These are phyloP conservation scores for Vanrija sp. DNA, from an alignment of 1,284 basidiomycete species.

Conservation along the genomic window DNA sequence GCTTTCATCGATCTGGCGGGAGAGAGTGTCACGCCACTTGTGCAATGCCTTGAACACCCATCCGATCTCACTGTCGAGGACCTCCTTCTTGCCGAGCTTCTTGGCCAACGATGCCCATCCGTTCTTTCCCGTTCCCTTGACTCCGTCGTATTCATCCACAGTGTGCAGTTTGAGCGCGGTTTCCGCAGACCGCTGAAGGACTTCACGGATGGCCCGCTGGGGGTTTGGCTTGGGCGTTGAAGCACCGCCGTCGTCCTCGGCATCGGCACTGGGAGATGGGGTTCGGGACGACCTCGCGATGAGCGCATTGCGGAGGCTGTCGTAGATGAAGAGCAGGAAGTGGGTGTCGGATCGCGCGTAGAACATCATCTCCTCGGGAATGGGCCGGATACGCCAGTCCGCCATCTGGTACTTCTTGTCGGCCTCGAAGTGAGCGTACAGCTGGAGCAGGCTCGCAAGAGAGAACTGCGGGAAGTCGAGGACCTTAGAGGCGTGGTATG, in stretches of 20 bases:
- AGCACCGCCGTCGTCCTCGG: constrained; percentile 5
- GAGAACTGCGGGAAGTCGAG: constrained; percentile 79
- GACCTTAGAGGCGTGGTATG: constrained; percentile 86
- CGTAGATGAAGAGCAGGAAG: constrained; percentile 88
- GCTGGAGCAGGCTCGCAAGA: constrained; percentile 77
- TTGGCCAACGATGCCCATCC: constrained; percentile 74
- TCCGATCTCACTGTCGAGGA: constrained; percentile 53
- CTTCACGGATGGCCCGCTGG: constrained; percentile 50
- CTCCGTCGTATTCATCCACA: constrained; percentile 64
- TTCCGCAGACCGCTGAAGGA: constrained; percentile 64
- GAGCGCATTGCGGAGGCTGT: constrained; percentile 82
- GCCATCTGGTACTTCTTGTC: constrained; percentile 96
- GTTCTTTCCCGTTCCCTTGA: constrained; percentile 60
- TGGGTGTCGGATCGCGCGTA: constrained; percentile 97
- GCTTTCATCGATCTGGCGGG: constrained; percentile 84
- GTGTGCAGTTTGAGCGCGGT: constrained; percentile 68
- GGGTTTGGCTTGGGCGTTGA: constrained; percentile 25
- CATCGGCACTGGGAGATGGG: constrained; percentile 21
- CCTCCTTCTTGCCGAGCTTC: constrained; percentile 66
- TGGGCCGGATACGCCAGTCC: constrained; percentile 91
- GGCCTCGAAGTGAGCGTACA: constrained; percentile 85
- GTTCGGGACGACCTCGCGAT: constrained; percentile 54
- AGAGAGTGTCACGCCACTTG: constrained; percentile 76
- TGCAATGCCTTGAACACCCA: constrained; percentile 73
- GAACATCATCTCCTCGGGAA: constrained; percentile 80